Conservation (phyloP, 805 yeast species). For the Blastobotrys mokoenaii region DNA sequence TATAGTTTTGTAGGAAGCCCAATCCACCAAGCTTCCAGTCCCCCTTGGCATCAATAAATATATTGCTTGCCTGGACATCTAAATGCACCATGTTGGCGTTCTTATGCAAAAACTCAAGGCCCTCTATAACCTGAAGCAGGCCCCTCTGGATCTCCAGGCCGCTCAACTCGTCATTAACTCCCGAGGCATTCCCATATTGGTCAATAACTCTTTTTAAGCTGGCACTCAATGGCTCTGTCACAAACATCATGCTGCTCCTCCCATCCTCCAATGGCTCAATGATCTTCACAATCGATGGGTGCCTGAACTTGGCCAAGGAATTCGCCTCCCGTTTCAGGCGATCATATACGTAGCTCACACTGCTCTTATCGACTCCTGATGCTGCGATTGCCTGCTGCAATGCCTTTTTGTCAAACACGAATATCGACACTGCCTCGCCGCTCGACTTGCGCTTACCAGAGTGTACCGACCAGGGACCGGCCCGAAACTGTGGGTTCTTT, state of each 20-base stretch:
- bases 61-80: constrained; percentile 68
- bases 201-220: constrained; percentile 41
- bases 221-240: constrained; percentile 66
- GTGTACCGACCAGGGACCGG: constrained; percentile 78
- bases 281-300: constrained; percentile 77
- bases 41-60: constrained; percentile 65
- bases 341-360: constrained; percentile 55
- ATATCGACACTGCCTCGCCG: constrained; percentile 54
- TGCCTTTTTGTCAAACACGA: constrained; percentile 75
- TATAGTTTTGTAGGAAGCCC: constrained; percentile 40
- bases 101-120: constrained; percentile 73
- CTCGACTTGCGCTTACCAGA: constrained; percentile 66
- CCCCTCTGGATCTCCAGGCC: constrained; percentile 76
- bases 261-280: constrained; percentile 89
- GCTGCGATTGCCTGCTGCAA: constrained; percentile 49
- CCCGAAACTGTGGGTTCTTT: constrained; percentile 57
- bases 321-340: constrained; percentile 59
- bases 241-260: constrained; percentile 68
- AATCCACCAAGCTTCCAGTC: constrained; percentile 93
- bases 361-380: constrained; percentile 40
- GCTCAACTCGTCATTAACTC: constrained; percentile 42
- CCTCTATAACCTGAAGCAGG: constrained; percentile 65
- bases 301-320: constrained; percentile 72
- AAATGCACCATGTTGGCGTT: constrained; percentile 68
- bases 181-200: constrained; percentile 18